Conservation (phyloP, 2,329 filamentous ascomycete genomes). For the Nemania diffusa region DNA sequence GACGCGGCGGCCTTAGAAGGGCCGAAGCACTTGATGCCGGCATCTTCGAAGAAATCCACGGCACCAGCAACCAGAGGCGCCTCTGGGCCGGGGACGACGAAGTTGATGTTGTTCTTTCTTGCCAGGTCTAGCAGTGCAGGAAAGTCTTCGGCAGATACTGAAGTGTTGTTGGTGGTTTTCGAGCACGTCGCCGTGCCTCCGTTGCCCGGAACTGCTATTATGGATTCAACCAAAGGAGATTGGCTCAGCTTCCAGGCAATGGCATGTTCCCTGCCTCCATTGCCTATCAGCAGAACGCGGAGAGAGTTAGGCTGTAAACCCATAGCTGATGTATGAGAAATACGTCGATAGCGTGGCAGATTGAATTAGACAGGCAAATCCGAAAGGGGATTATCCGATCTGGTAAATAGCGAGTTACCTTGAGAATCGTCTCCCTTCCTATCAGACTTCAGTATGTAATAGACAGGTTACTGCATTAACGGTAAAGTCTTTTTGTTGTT, state of each 20-base stretch:
- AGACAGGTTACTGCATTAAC: neutral
- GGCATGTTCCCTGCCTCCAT: conserved; percentile 93
- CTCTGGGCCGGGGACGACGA: conserved; percentile 92
- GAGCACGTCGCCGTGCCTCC: conserved; percentile 80
- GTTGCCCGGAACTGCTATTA: conserved; percentile 80
- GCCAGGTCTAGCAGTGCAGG: conserved; percentile 79
- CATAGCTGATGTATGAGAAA: conserved; percentile 39
- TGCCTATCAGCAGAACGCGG: conserved; percentile 86
- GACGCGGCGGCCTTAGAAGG: conserved; percentile 84
- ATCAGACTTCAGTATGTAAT: neutral
- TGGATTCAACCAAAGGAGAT: conserved; percentile 80
- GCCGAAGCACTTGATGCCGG: conserved; percentile 84
- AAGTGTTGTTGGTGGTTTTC: conserved; percentile 77
- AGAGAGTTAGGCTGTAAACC: conserved; percentile 53
- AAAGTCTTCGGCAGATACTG: conserved; percentile 81
- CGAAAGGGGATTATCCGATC: neutral
- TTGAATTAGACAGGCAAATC: neutral
- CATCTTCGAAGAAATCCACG: conserved; percentile 79
- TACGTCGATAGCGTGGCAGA: neutral
- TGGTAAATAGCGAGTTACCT: neutral
- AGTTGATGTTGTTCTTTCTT: conserved; percentile 76
- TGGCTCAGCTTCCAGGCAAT: conserved; percentile 93
- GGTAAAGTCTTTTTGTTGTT: neutral
- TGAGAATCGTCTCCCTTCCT: neutral
- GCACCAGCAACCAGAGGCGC: conserved; percentile 93